Percentiles rank a stretch among this genome's conserved stretches.
Evolutionary conservation across 73 alveolate species (phyloP).

Genomic region (Tetrahymena elliotti): DNA sequence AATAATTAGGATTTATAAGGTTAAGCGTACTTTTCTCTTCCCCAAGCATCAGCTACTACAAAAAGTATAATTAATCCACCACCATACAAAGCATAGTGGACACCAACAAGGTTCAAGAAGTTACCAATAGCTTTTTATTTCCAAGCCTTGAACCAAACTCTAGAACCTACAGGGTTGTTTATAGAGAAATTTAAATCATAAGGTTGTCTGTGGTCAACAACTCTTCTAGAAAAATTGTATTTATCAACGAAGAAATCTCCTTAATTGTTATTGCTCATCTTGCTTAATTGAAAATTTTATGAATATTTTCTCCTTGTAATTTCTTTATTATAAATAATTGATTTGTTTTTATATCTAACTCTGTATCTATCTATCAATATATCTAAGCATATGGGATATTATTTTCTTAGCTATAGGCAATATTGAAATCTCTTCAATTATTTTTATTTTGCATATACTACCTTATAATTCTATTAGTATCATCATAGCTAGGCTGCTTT

Average conservation of each 20-base stretch:
- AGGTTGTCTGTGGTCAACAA: conserved; percentile 31
- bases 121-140: not conserved
- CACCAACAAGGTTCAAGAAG: not conserved
- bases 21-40: not conserved
- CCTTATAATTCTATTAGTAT: not conserved
- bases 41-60: not conserved
- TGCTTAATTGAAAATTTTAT: not conserved
- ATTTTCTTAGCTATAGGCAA: not conserved
- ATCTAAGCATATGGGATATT: not conserved
- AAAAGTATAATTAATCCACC: not conserved
- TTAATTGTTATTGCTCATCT: not conserved
- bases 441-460: not conserved
- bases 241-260: conserved; percentile 25
- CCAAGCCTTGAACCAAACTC: conserved; percentile 2
- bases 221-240: conserved; percentile 44
- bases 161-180: not conserved
- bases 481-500: not conserved
- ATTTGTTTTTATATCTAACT: not conserved
- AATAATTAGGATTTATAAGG: not conserved
- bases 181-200: conserved; percentile 18
- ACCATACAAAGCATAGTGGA: not conserved
- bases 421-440: not conserved
- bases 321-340: not conserved
- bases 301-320: not conserved
- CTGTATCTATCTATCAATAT: not conserved